Evolutionary conservation across 2,329 filamentous ascomycete species (phyloP).

Genomic region (Penicillium sp.): DNA sequence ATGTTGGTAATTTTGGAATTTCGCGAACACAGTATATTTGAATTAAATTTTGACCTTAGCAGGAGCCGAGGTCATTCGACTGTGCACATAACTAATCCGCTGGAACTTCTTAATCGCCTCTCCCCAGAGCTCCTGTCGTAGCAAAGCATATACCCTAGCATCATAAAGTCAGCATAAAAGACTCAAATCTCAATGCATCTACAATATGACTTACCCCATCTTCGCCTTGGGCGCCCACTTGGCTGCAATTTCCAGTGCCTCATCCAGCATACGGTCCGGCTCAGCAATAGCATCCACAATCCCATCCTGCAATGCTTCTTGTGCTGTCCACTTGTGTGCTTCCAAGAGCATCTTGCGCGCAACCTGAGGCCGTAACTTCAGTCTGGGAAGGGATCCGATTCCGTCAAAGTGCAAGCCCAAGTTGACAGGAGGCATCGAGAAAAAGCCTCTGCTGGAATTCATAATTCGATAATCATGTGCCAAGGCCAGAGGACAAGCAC

Average conservation of each 20-base stretch:
- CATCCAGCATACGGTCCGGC: slow-evolving; percentile 51
- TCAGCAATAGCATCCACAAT: slow-evolving; percentile 55
- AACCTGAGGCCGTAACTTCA: slow-evolving; percentile 54
- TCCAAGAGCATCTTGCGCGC: slow-evolving; percentile 58
- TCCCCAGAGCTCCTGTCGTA: slow-evolving; percentile 55
- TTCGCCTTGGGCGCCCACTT: slow-evolving; percentile 41
- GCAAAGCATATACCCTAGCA: slow-evolving; percentile 48
- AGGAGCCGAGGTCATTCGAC: slow-evolving; percentile 29
- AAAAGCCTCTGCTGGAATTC: slow-evolving; percentile 49
- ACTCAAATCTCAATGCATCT: not conserved
- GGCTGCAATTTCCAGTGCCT: slow-evolving; percentile 46
- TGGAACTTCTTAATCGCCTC: slow-evolving; percentile 54
- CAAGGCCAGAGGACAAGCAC: slow-evolving; percentile 49
- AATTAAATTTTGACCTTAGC: slow-evolving; percentile 21
- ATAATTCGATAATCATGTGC: slow-evolving; percentile 51
- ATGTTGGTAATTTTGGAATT: no score
- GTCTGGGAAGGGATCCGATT: slow-evolving; percentile 53
- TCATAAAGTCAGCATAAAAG: not conserved
- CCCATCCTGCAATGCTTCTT: slow-evolving; percentile 52
- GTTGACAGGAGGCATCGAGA: slow-evolving; percentile 56
- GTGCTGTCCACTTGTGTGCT: slow-evolving; percentile 56
- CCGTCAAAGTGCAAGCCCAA: slow-evolving; percentile 58
- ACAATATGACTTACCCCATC: slow-evolving; percentile 22
- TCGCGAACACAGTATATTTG: no score
- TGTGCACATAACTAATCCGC: slow-evolving; percentile 56